These are phyloP conservation scores for Orobanche coerulescens DNA, from an alignment of 257 asterid genomes.

Conservation along the genomic window DNA sequence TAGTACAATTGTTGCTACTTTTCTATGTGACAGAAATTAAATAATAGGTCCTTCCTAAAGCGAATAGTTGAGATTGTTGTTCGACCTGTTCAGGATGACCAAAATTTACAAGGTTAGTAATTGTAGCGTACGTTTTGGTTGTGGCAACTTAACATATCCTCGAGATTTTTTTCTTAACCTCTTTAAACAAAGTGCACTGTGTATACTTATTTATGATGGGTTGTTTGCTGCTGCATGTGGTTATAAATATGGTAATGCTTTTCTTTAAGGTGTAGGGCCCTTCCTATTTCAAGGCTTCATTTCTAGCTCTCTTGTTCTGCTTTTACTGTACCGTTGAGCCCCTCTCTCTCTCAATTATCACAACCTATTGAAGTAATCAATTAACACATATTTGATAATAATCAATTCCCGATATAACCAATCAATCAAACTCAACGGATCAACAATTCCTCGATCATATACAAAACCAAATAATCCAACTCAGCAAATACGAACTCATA, in stretches of 20 bases:
- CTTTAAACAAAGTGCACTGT: neutral
- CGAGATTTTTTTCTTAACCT: neutral
- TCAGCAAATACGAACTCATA: too few relatives aligned
- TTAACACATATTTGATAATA: too few relatives aligned
- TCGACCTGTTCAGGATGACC: slow-evolving; percentile 95
- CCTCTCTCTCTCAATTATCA: too few relatives aligned
- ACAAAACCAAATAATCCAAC: too few relatives aligned
- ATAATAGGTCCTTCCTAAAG: slow-evolving; percentile 68
- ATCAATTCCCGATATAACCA: too few relatives aligned
- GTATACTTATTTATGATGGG: neutral
- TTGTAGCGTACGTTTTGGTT: slow-evolving; percentile 9
- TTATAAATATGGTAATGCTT: neutral
- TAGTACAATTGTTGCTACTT: slow-evolving; percentile 21
- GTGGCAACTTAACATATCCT: neutral
- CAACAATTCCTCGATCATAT: too few relatives aligned
- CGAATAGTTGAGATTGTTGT: slow-evolving; percentile 93
- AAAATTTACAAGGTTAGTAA: slow-evolving; percentile 77
- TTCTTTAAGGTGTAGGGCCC: neutral
- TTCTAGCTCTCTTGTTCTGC: too few relatives aligned
- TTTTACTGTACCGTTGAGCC: too few relatives aligned
- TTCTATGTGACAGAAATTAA: slow-evolving; percentile 55
- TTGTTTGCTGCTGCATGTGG: neutral
- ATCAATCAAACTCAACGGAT: too few relatives aligned
- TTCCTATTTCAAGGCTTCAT: neutral
- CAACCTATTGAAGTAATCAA: too few relatives aligned